phyloP scores from a whole-genome alignment of 2,329 filamentous ascomycete genomes.

The Fusarium tricinctum region DNA sequence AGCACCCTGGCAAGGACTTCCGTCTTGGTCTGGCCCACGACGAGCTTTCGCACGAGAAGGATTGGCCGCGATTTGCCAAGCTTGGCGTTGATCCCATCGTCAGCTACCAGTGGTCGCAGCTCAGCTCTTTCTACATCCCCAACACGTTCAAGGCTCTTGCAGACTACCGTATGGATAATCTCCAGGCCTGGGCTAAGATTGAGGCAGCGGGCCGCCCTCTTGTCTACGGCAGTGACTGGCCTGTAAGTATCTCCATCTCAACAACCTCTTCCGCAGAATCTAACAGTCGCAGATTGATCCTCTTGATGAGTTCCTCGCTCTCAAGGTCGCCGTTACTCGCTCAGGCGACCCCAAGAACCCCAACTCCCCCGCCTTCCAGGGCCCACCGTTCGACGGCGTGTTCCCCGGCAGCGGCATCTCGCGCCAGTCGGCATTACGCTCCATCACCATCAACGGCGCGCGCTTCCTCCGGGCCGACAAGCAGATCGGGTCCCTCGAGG shows the following conservation, averaged over 20 bases:
- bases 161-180: constrained; percentile 37
- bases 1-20: constrained; percentile 36
- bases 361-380: constrained; percentile 45
- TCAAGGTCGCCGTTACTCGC: constrained; percentile 49
- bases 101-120: constrained; percentile 49
- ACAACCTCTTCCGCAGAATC: neutral
- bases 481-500: constrained; percentile 47
- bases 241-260: constrained; percentile 32
- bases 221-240: constrained; percentile 49
- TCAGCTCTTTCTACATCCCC: constrained; percentile 47
- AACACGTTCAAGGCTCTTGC: constrained; percentile 44
- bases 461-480: constrained; percentile 47
- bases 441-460: constrained; percentile 46
- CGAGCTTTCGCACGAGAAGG: constrained; percentile 43
- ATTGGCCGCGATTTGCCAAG: constrained; percentile 47
- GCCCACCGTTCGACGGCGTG: constrained; percentile 37
- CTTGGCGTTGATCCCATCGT: constrained; percentile 48
- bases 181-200: constrained; percentile 50
- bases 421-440: constrained; percentile 38
- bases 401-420: constrained; percentile 45
- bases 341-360: constrained; percentile 47
- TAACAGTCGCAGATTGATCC: constrained; percentile 45
- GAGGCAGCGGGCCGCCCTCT: constrained; percentile 36
- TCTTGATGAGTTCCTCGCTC: constrained; percentile 48
- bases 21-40: constrained; percentile 48